Evolutionary conservation across 805 yeast species (phyloP).

Genomic region (Candida multigemmis): DNA sequence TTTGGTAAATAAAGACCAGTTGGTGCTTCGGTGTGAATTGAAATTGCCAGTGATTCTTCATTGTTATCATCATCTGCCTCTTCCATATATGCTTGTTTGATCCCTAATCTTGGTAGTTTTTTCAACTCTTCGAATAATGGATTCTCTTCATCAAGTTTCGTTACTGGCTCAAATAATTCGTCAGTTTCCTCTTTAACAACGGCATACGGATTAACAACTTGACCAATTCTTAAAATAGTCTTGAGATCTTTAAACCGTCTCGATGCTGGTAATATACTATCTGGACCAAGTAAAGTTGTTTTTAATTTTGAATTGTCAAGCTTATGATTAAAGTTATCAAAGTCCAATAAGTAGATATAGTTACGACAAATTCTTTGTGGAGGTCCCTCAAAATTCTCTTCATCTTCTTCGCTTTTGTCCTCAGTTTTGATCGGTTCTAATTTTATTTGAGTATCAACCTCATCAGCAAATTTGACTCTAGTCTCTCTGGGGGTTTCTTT

Average conservation of each 20-base stretch:
- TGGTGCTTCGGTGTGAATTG: constrained; percentile 61
- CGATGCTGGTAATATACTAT: constrained; percentile 42
- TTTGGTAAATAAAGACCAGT: constrained; percentile 64
- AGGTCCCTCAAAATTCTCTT: constrained; percentile 55
- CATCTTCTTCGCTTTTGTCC: constrained; percentile 4
- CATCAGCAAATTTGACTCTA: constrained; percentile 16
- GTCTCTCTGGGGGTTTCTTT: constrained; percentile 6
- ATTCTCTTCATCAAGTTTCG: constrained; percentile 25
- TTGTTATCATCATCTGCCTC: constrained; percentile 23
- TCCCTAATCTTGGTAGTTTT: constrained; percentile 57
- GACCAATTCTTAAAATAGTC: constrained; percentile 35
- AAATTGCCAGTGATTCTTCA: constrained; percentile 32
- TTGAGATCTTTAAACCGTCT: constrained; percentile 48
- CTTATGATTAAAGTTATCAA: constrained; percentile 23
- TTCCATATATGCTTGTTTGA: constrained; percentile 34
- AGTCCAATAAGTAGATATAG: constrained; percentile 44
- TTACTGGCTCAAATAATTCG: constrained; percentile 22
- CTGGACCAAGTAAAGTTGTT: constrained; percentile 49
- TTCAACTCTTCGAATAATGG: constrained; percentile 32
- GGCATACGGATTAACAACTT: constrained; percentile 29
- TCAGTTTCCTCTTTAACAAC: constrained; percentile 21
- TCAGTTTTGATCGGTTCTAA: constrained; percentile 1
- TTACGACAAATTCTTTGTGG: constrained; percentile 50
- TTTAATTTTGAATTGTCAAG: constrained; percentile 19
- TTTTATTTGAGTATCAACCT: constrained; percentile 3